A percentile compares a stretch with the other conserved stretches of the same genome.
Conservation (phyloP, 441 rosid genomes). For the Adansonia gregorii region DNA sequence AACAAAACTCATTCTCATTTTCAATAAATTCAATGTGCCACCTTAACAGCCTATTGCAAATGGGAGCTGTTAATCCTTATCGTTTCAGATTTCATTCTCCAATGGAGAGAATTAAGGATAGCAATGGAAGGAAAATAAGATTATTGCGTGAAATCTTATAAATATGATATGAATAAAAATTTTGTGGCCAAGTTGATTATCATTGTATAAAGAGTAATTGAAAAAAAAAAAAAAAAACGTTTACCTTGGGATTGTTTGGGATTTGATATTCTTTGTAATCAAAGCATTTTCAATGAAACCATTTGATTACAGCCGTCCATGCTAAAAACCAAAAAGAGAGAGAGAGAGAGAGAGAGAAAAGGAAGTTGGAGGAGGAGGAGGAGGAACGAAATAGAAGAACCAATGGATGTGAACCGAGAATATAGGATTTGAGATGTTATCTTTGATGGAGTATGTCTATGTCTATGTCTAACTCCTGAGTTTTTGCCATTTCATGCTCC, state of each 20-base stretch:
- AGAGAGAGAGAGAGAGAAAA: neutral
- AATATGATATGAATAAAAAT: constrained; percentile 6
- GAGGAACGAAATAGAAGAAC: neutral
- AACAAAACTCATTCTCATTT: neutral
- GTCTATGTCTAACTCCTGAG: neutral
- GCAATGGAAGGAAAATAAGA: neutral
- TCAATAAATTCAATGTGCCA: neutral
- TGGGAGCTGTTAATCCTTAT: neutral
- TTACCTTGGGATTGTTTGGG: constrained; percentile 27
- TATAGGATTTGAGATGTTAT: constrained; percentile 2
- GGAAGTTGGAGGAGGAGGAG: neutral
- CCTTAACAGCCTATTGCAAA: neutral
- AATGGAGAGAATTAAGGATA: neutral
- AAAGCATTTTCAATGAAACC: constrained; percentile 24
- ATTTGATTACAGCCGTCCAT: neutral
- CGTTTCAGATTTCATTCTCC: neutral
- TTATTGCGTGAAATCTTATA: neutral
- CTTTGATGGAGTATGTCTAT: neutral
- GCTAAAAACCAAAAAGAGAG: neutral
- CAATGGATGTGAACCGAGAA: constrained; percentile 14
- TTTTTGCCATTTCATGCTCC: constrained; percentile 14
- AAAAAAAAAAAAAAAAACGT: neutral
- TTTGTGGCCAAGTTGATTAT: constrained; percentile 31
- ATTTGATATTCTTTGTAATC: constrained; percentile 14
- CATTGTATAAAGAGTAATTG: constrained; percentile 5